phyloP scores from a whole-genome alignment of 192 early-diverging fungal genomes.

The Linnemannia zychae region DNA sequence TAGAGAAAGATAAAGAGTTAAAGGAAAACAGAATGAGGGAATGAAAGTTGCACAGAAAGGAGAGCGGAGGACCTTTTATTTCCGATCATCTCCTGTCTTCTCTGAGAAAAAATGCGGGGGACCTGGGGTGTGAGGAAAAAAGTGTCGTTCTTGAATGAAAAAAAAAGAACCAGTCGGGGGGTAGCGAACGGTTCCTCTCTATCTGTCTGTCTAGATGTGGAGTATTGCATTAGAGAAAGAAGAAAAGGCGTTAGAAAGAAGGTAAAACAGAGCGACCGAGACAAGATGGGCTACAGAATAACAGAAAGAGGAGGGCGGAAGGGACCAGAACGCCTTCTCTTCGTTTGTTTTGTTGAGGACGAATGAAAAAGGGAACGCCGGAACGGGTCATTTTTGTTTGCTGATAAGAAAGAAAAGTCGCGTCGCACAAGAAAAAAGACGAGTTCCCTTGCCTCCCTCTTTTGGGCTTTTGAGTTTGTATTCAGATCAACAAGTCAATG shows the following conservation, averaged over 20 bases:
- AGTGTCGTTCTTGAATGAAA: too few relatives aligned
- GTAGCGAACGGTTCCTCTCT: neutral
- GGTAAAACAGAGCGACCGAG: too few relatives aligned
- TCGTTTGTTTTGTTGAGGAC: neutral
- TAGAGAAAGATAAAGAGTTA: neutral
- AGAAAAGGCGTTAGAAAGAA: too few relatives aligned
- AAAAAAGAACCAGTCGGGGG: neutral
- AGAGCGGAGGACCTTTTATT: neutral
- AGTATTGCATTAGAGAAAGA: too few relatives aligned
- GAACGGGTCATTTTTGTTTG: neutral
- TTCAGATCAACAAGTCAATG: neutral
- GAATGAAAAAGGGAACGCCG: neutral
- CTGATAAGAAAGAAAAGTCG: constrained; percentile 9
- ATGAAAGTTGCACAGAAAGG: neutral
- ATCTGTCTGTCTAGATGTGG: too few relatives aligned
- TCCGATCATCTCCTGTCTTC: neutral
- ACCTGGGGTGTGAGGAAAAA: neutral
- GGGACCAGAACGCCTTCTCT: neutral
- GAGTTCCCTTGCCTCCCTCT: neutral
- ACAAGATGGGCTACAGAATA: too few relatives aligned
- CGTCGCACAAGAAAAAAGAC: neutral
- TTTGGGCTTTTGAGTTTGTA: neutral
- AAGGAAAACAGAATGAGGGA: neutral
- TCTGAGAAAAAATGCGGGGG: neutral
- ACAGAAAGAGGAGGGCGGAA: neutral